These are phyloP conservation scores for Kwoniella heveanensis DNA, from an alignment of 768 basidiomycete species.

Conservation along the genomic window DNA sequence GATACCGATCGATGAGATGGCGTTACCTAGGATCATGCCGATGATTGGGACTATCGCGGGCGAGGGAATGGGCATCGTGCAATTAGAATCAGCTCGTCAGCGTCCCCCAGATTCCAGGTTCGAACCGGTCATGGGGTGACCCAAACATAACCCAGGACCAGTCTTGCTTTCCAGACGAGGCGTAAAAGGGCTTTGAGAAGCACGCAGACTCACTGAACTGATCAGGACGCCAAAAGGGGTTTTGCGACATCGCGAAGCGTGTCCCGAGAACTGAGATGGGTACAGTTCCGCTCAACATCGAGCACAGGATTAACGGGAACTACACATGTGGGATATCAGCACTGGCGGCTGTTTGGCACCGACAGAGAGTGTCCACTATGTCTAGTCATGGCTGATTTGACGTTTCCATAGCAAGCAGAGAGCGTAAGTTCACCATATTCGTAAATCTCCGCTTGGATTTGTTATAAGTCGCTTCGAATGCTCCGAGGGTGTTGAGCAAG, in stretches of 20 bases:
- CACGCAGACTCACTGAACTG: conserved; percentile 71
- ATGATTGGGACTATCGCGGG: conserved; percentile 68
- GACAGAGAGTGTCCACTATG: no score
- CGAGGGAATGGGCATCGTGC: no score
- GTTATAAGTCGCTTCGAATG: conserved; percentile 76
- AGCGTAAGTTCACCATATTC: conserved; percentile 65
- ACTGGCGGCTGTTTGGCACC: background rate
- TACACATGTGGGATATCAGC: conserved; percentile 36
- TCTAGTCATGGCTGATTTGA: no score
- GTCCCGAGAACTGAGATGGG: conserved; percentile 77
- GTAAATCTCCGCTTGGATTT: conserved; percentile 72
- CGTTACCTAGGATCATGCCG: conserved; percentile 82
- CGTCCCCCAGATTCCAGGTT: no score
- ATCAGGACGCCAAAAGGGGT: conserved; percentile 80
- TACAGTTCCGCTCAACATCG: conserved; percentile 74
- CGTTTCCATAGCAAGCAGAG: no score
- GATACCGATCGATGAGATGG: conserved; percentile 75
- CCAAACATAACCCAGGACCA: no score
- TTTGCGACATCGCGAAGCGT: conserved; percentile 71
- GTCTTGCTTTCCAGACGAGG: no score
- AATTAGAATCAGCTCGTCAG: no score
- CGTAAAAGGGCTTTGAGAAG: no score
- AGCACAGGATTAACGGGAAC: conserved; percentile 69
- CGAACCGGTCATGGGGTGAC: no score
- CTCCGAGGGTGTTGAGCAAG: conserved; percentile 73